Base-by-base conservation (phyloP, 2,329 filamentous ascomycete species). In the Pestalotiopsis sp. region DNA sequence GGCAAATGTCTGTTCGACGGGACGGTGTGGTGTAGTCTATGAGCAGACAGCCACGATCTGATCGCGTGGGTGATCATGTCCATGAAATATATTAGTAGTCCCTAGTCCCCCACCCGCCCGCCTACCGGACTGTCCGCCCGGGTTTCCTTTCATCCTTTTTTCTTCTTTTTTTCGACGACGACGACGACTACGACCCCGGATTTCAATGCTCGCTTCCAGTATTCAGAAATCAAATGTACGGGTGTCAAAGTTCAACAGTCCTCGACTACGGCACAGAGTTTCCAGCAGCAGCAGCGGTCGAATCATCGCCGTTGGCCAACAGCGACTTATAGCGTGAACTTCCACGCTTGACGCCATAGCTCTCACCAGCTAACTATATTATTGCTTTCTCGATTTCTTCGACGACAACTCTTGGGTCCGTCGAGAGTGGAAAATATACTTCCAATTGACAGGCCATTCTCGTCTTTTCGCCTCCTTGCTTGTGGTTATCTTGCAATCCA, bases 261-360 rank as follows among this genome's bases (percentile, higher is more conserved):
- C 59, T 23, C 45, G 36, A 66, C 65, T 60, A 70, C 69, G 70
- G 71, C 66, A 72, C 61, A 73, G 62, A 56, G 52, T 66, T 66
- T 68, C 66, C 67, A 68, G 56, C 64, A 65, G 63, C 64, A 66
- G 63, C 41, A 39, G 45, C 63, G 45, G 66, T 70, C 67, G 64
- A 70, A 63, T 68, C 66, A 45, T 73, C 64, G 71, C 71, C 72
- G 71, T 70, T 71, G 70, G 69, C 68, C 65, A 17, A 66, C 49
- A 57, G 69, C 69, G 70, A 69, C 64, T 73, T 69, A 69, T 67
- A 67, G 57, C 20, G 56, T 70, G 49, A 66, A 64, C 25, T 64
- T 67, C 60, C 61, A 64, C 63, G 68, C 69, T 70, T 68, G 65
- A 58, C 56, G 66, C 66, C 63, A 60, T 69, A 52, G 63, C 71